Evolutionary conservation across 208 protist species (phyloP).

Genomic region (Acanthamoeba sp.): DNA sequence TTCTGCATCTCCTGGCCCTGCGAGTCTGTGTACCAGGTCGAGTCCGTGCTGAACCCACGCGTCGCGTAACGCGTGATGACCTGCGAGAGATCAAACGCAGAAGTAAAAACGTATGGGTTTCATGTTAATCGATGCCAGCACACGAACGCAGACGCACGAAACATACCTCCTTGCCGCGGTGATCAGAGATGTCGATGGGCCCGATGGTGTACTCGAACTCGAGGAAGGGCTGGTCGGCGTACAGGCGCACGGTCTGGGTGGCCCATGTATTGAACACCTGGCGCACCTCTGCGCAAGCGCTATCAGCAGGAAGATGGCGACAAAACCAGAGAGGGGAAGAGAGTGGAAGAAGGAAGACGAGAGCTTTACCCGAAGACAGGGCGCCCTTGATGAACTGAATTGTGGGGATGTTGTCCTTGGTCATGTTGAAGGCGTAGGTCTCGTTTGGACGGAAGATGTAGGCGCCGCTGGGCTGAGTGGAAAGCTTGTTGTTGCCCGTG

Average conservation of each 20-base stretch:
- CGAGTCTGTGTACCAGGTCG: constrained; percentile 49
- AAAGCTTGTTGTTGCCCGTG: constrained; percentile 38
- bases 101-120: no score
- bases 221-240: constrained; percentile 34
- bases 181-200: constrained; percentile 45
- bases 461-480: constrained; percentile 5
- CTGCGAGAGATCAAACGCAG: not conserved
- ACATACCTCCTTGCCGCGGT: constrained; percentile 45
- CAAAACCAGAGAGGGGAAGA: not conserved
- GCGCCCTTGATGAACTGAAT: not conserved
- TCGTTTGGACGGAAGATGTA: constrained; percentile 70
- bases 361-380: not conserved
- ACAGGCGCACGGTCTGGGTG: constrained; percentile 30
- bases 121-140: no score
- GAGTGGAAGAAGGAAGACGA: not conserved
- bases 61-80: constrained; percentile 24
- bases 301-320: not conserved
- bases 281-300: not conserved
- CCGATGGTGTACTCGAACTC: constrained; percentile 66
- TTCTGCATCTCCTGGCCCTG: constrained; percentile 62
- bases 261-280: constrained; percentile 50
- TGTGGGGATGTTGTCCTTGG: not conserved
- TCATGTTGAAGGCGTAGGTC: constrained; percentile 49
- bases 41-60: not conserved
- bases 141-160: not conserved